Evolutionary conservation across 495 filamentous ascomycete species (phyloP).

Genomic region (Chaetomium tenue): DNA sequence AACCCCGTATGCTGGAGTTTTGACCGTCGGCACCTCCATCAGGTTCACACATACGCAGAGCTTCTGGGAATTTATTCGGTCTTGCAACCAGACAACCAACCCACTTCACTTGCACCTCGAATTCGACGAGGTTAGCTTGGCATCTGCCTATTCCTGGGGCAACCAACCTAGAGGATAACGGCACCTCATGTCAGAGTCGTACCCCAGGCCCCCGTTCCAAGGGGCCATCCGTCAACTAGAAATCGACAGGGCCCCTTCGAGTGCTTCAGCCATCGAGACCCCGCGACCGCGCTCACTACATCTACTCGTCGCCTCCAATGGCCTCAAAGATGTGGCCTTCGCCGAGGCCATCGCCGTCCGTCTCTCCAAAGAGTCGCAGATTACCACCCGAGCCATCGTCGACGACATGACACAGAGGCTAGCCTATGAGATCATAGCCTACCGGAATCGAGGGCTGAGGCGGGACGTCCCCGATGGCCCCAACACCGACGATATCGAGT

Average conservation of each 20-base stretch:
- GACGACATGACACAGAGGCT: constrained; percentile 53
- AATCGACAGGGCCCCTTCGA: constrained; percentile 27
- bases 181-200: constrained; percentile 26
- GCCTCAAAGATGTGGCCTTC: constrained; percentile 50
- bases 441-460: constrained; percentile 45
- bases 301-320: constrained; percentile 54
- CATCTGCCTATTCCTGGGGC: too few species aligned
- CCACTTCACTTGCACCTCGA: too few species aligned
- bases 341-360: constrained; percentile 55
- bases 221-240: neutral
- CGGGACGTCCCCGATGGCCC: constrained; percentile 29
- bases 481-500: constrained; percentile 44
- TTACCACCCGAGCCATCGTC: constrained; percentile 54
- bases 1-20: too few species aligned
- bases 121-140: too few species aligned
- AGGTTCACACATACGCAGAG: too few species aligned
- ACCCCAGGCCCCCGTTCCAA: constrained; percentile 9
- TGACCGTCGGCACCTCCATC: too few species aligned
- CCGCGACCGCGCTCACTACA: constrained; percentile 47
- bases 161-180: neutral
- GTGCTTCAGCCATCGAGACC: constrained; percentile 42
- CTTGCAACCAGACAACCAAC: too few species aligned
- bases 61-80: too few species aligned
- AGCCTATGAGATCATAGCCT: constrained; percentile 51
- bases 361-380: constrained; percentile 54